Percentiles rank a stretch among this genome's conserved stretches.
phyloP scores from a whole-genome alignment of 164 flowering plant genomes.

The Stephania japonica region DNA sequence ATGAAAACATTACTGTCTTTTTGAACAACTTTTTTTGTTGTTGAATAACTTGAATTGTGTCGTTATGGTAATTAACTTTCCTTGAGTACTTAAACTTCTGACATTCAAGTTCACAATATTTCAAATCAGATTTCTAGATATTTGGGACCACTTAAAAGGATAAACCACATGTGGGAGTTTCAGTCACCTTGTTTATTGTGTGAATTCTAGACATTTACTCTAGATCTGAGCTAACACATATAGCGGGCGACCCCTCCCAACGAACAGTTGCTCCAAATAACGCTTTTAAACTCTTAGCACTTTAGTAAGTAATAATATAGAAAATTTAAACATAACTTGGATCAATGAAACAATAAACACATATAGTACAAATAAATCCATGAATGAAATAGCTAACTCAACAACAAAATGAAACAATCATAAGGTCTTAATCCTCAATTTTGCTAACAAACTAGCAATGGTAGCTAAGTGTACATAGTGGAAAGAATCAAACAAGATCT shows the following conservation, averaged over 20 bases:
- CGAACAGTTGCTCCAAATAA: too few species aligned
- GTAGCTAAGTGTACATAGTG: background rate
- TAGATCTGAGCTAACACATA: too few species aligned
- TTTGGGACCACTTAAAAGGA: background rate
- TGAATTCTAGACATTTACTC: background rate
- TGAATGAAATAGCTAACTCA: background rate
- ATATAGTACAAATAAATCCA: background rate
- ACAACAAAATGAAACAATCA: background rate
- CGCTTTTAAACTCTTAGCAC: too few species aligned
- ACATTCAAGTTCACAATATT: background rate
- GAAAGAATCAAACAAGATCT: constrained; percentile 1
- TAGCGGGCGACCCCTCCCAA: too few species aligned
- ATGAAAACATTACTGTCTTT: too few species aligned
- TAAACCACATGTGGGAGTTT: background rate
- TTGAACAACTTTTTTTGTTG: background rate
- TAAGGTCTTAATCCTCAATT: background rate
- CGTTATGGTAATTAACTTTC: background rate
- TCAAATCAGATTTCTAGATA: background rate
- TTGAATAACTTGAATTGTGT: too few species aligned
- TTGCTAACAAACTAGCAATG: background rate
- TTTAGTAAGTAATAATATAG: too few species aligned
- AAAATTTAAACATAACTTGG: background rate
- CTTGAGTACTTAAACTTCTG: background rate
- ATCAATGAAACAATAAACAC: background rate
- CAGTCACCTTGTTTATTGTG: background rate